These are phyloP conservation scores for Hypoxylon sp. DNA, from an alignment of 2,329 filamentous ascomycete genomes.

Conservation along the genomic window DNA sequence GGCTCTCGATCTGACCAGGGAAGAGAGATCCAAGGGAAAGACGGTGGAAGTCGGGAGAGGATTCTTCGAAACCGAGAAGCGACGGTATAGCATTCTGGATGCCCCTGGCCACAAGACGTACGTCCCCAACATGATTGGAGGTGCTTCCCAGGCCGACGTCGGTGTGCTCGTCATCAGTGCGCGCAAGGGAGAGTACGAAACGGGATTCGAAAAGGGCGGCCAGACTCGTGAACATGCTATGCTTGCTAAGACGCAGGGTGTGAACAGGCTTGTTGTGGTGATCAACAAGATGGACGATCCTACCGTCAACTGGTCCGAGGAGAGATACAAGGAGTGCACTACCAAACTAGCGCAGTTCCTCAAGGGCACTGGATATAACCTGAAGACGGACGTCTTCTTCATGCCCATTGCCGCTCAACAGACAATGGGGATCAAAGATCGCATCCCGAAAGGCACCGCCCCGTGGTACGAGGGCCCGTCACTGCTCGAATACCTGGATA, in stretches of 20 bases:
- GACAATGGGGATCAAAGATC: slow-evolving; percentile 85
- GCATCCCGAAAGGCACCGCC: slow-evolving; percentile 76
- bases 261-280: slow-evolving; percentile 92
- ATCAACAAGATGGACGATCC: slow-evolving; percentile 99
- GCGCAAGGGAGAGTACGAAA: slow-evolving; percentile 98
- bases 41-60: slow-evolving; percentile 96
- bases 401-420: slow-evolving; percentile 96
- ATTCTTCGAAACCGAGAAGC: slow-evolving; percentile 96
- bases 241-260: slow-evolving; percentile 96
- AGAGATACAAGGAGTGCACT: slow-evolving; percentile 91
- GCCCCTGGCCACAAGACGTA: slow-evolving; percentile 98
- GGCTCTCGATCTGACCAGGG: slow-evolving; percentile 96
- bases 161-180: slow-evolving; percentile 96
- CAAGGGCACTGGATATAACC: slow-evolving; percentile 91
- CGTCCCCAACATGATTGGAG: slow-evolving; percentile 97
- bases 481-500: slow-evolving; percentile 92
- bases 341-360: slow-evolving; percentile 87
- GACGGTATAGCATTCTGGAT: slow-evolving; percentile 94
- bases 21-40: slow-evolving; percentile 95
- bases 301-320: slow-evolving; percentile 95
- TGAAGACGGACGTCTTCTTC: slow-evolving; percentile 91
- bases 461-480: slow-evolving; percentile 91
- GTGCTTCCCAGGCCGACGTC: slow-evolving; percentile 90
- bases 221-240: slow-evolving; percentile 69
- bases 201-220: slow-evolving; percentile 80